Evolutionary conservation across 2,329 filamentous ascomycete genomes (phyloP), one percentile per base, ranked within the genome.

Genomic region (Raffaelea albimanens): DNA sequence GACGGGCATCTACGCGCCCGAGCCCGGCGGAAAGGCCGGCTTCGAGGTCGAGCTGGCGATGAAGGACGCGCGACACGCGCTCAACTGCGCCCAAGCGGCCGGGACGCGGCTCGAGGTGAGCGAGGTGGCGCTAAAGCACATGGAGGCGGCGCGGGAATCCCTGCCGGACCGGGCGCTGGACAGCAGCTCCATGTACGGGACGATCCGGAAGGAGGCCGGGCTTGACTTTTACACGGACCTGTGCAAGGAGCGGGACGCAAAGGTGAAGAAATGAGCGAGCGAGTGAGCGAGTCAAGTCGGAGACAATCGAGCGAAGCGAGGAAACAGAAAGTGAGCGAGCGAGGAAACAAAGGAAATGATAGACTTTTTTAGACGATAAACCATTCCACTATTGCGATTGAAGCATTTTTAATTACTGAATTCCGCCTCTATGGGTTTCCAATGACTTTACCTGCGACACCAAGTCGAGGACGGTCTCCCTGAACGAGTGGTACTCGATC

Each of bases 151-250:
- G 5, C 31, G 39, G 25, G 40, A 19, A 4, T n/a, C 31, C 14
- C 10, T 19, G 10, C 45, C 45, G 11, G 39, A 42, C 16, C 45
- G 45, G 11, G 19, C 39, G 14, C 40, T 47, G n/a, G 45, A 47
- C 45, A 47, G 45, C 45, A 47, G 45, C 40, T 47, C 45, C 31
- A 47, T 47, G 45, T 47, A 47, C 22, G 45, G 45, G 16, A 34
- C 20, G 2, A 36, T 47, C 10, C 25, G 45, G 7, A 23, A 14
- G 16, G 45, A 47, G 9, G 45, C 39, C n/a, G 40, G 33, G 4
- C 31, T 47, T 21, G 45, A 47, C 40, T 47, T 47, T 29, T 47
- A 42, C 40, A 43, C 40, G 3, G 45, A 47, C 19, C 31, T 43
- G 31, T 47, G 40, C 40, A 43, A 43, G 40, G 22, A 43, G 21